These are phyloP conservation scores for Termitomyces sp. DNA, from an alignment of 768 basidiomycete species.

Conservation along the genomic window DNA sequence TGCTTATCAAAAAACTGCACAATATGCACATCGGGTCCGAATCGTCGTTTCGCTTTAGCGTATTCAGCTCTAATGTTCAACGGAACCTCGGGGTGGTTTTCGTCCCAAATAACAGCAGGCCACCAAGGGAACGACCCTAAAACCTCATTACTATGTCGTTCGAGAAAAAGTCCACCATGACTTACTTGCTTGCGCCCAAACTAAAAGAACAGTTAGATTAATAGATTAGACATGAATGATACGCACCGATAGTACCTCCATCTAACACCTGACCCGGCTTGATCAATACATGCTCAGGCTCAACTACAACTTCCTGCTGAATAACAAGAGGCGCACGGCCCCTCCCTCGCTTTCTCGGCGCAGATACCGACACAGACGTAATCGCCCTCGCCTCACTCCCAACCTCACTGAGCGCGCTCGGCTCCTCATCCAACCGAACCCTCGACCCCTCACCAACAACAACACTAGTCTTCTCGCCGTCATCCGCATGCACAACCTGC, in stretches of 20 bases:
- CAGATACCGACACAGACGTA: not conserved
- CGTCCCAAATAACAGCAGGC: constrained; percentile 74
- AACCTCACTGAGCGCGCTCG: constrained; percentile 40
- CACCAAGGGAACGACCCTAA: constrained; percentile 80
- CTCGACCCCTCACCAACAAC: not conserved
- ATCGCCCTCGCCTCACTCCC: constrained; percentile 11
- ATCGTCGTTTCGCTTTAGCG: constrained; percentile 26
- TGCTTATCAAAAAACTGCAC: constrained; percentile 77
- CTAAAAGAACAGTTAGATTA: constrained; percentile 34
- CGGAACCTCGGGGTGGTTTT: constrained; percentile 56
- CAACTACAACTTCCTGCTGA: constrained; percentile 1
- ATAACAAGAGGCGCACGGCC: not conserved
- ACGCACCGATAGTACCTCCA: constrained; percentile 62
- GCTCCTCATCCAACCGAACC: constrained; percentile 23
- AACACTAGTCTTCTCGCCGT: not conserved
- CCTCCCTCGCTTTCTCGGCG: not conserved
- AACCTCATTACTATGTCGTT: not conserved
- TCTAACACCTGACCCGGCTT: constrained; percentile 32
- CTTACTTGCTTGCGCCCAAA: constrained; percentile 81
- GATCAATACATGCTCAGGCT: constrained; percentile 27
- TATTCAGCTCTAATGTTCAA: constrained; percentile 23
- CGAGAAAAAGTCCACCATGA: constrained; percentile 3
- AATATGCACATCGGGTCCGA: constrained; percentile 46
- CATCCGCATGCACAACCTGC: not conserved
- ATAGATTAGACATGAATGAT: not conserved